These are phyloP conservation scores for Eimeria zaria DNA, from an alignment of 169 alveolate species.

Conservation along the genomic window DNA sequence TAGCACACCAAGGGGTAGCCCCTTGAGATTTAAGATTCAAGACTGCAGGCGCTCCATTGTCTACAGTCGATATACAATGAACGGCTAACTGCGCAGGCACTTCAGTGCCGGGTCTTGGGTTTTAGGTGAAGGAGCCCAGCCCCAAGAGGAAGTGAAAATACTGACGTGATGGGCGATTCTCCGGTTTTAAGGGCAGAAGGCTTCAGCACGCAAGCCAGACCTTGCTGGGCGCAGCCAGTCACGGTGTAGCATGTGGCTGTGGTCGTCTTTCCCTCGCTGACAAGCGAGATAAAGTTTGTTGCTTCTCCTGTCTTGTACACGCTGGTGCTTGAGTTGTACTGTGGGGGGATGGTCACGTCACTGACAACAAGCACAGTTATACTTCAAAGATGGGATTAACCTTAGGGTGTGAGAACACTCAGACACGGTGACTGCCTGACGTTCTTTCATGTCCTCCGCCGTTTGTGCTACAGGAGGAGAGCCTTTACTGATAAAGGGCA, in stretches of 20 bases:
- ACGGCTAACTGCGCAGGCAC: background rate
- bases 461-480: background rate
- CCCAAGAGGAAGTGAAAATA: background rate
- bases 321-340: background rate
- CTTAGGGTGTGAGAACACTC: background rate
- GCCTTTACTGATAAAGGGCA: background rate
- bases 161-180: constrained; percentile 33
- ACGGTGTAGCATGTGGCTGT: constrained; percentile 44
- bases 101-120: background rate
- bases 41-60: background rate
- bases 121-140: background rate
- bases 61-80: background rate
- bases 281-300: constrained; percentile 46
- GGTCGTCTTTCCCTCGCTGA: constrained; percentile 13
- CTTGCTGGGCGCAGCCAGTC: constrained; percentile 4
- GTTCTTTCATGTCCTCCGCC: background rate
- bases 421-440: background rate
- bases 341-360: constrained; percentile 17
- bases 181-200: background rate
- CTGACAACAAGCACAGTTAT: background rate
- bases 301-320: constrained; percentile 33
- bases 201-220: constrained; percentile 38
- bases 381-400: background rate
- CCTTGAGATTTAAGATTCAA: background rate
- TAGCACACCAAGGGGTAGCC: background rate